These are phyloP conservation scores for Aspergillus sp. DNA, from an alignment of 2,329 filamentous ascomycete species.

Conservation along the genomic window DNA sequence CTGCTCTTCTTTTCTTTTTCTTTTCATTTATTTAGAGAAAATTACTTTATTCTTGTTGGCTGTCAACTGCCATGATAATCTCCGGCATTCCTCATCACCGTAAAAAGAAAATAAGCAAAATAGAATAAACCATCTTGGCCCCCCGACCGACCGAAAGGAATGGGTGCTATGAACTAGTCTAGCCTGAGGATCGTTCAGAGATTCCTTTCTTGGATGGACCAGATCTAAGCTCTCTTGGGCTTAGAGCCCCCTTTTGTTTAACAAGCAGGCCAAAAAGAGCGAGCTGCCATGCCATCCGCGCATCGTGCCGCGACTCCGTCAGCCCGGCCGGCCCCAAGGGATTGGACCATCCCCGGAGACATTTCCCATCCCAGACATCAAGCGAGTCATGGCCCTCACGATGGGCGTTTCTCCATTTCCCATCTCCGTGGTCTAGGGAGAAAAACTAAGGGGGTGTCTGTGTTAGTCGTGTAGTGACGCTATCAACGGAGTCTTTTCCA, in stretches of 20 bases:
- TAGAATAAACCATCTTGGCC: conserved; percentile 21
- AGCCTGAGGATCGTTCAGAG: conserved; percentile 22
- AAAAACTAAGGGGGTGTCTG: too few species aligned
- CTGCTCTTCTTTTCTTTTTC: conserved; percentile 10
- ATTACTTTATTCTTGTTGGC: conserved; percentile 15
- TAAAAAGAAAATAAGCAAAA: too few species aligned
- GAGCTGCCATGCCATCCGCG: conserved; percentile 25
- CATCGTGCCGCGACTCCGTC: conserved; percentile 15
- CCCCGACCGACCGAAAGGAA: conserved; percentile 19
- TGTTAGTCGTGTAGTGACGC: not conserved
- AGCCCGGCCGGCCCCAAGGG: conserved; percentile 19
- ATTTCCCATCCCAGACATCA: conserved; percentile 21
- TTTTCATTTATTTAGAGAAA: not conserved
- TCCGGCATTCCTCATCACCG: conserved; percentile 23
- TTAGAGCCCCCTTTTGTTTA: not conserved
- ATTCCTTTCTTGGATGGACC: conserved; percentile 21
- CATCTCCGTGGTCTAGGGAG: too few species aligned
- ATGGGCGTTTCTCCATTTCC: not conserved
- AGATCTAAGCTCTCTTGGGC: conserved; percentile 18
- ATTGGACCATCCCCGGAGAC: conserved; percentile 24
- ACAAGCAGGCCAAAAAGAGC: conserved; percentile 9
- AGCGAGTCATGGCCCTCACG: conserved; percentile 3
- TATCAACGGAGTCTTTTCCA: not conserved
- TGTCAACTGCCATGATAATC: conserved; percentile 27
- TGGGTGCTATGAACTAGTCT: not conserved